These are phyloP conservation scores for Obelidium mucronatum DNA, from an alignment of 192 early-diverging fungal genomes.

Conservation along the genomic window DNA sequence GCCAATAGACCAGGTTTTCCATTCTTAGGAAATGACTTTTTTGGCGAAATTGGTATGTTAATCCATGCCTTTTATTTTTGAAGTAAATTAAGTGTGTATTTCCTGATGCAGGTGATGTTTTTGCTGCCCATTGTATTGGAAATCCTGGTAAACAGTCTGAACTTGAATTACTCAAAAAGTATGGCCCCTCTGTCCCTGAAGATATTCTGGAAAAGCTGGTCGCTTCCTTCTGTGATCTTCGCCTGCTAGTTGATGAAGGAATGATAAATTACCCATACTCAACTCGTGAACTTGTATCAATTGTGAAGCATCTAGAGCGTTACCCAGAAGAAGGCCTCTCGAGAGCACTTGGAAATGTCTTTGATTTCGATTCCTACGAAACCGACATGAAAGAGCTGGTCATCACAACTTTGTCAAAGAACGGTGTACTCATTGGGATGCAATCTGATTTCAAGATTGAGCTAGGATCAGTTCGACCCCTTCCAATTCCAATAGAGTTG, in stretches of 20 bases:
- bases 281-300: constrained; percentile 78
- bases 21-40: constrained; percentile 86
- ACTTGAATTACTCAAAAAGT: constrained; percentile 72
- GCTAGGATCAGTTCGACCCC: constrained; percentile 56
- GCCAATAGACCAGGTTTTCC: constrained; percentile 84
- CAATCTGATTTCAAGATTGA: constrained; percentile 72
- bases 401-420: constrained; percentile 75
- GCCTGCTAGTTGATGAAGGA: constrained; percentile 75
- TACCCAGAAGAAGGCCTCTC: constrained; percentile 73
- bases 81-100: too few relatives aligned
- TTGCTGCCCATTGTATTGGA: constrained; percentile 29
- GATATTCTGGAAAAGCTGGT: constrained; percentile 71
- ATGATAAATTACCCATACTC: constrained; percentile 85
- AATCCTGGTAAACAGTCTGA: constrained; percentile 82
- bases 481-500: constrained; percentile 59
- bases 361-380: constrained; percentile 77
- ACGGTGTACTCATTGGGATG: constrained; percentile 74
- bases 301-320: constrained; percentile 76
- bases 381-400: constrained; percentile 68
- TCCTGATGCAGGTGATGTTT: constrained; percentile 15
- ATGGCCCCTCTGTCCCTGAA: constrained; percentile 75
- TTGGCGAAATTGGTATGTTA: constrained; percentile 79
- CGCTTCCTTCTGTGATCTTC: constrained; percentile 74
- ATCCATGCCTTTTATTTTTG: constrained; percentile 68
- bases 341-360: constrained; percentile 76